A percentile compares a stretch with the other conserved stretches of the same genome.
phyloP scores from a whole-genome alignment of 139 green algal species.

The Helicosporidium sp. region DNA sequence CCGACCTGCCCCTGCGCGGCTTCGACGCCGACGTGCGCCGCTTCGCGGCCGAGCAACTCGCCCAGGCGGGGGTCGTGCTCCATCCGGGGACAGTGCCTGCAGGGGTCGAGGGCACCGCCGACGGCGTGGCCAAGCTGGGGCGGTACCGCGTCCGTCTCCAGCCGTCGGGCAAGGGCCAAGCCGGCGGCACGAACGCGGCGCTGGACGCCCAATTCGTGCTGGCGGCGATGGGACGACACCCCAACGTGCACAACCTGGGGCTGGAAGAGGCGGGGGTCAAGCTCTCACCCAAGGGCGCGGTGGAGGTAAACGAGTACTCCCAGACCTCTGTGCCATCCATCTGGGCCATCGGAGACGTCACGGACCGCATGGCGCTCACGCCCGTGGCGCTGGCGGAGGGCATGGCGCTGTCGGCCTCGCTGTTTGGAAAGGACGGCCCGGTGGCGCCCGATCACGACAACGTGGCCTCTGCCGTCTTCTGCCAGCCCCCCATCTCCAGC shows the following conservation, averaged over 20 bases:
- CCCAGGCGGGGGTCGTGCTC: no score
- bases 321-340: slow-evolving; percentile 57
- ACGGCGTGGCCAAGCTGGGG: no score
- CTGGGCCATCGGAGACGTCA: slow-evolving; percentile 89
- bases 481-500: slow-evolving; percentile 62
- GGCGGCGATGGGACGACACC: slow-evolving; percentile 8
- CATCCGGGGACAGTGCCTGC: no score
- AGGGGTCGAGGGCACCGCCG: no score
- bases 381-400: slow-evolving; percentile 82
- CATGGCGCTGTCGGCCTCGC: slow-evolving; percentile 68
- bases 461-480: slow-evolving; percentile 62
- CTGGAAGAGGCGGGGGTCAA: slow-evolving; percentile 38
- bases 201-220: no score
- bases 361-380: slow-evolving; percentile 66
- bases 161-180: background rate
- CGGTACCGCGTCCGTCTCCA: no score
- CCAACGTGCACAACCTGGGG: slow-evolving; percentile 16
- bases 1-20: slow-evolving; percentile 37
- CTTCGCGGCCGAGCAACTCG: no score
- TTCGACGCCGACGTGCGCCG: slow-evolving; percentile 33
- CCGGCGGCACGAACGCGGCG: background rate
- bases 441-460: slow-evolving; percentile 62
- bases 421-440: slow-evolving; percentile 43
- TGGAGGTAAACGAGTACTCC: slow-evolving; percentile 74
- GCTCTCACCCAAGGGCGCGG: slow-evolving; percentile 33